Conservation (phyloP, 2,329 filamentous ascomycete genomes). For the Cadophora sp. region DNA sequence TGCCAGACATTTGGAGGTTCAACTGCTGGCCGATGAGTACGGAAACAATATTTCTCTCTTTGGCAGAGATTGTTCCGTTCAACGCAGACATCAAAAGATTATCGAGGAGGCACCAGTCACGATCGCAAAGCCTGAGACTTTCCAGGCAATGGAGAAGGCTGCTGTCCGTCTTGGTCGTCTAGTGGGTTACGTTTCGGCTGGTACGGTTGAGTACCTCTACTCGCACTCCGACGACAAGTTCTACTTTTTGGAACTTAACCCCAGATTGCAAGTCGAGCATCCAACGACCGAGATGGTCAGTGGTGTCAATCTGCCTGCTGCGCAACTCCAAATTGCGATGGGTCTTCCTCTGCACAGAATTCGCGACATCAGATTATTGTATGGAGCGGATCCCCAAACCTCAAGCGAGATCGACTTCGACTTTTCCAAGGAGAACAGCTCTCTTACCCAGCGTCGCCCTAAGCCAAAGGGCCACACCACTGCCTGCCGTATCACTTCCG, state of each 20-base stretch:
- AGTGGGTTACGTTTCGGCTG: constrained; percentile 97
- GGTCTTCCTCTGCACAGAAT: constrained; percentile 95
- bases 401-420: constrained; percentile 93
- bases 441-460: constrained; percentile 85
- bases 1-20: constrained; percentile 95
- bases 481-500: constrained; percentile 97
- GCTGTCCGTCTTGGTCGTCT: constrained; percentile 92
- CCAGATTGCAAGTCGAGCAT: constrained; percentile 98
- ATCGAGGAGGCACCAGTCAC: constrained; percentile 99
- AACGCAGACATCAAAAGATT: constrained; percentile 98
- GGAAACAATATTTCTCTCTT: constrained; percentile 99
- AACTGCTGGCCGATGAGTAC: constrained; percentile 97
- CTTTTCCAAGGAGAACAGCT: constrained; percentile 86
- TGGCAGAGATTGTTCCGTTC: constrained; percentile 97
- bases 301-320: constrained; percentile 95
- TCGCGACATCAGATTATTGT: constrained; percentile 93
- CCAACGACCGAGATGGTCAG: constrained; percentile 99
- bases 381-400: constrained; percentile 91
- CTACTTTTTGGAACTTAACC: constrained; percentile 98
- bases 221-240: constrained; percentile 98
- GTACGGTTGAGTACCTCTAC: constrained; percentile 99
- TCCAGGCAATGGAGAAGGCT: constrained; percentile 95
- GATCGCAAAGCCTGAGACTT: constrained; percentile 87
- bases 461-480: constrained; percentile 97
- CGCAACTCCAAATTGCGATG: constrained; percentile 99